phyloP scores from a whole-genome alignment of 306 rosid species.

The Quercus parvula region DNA sequence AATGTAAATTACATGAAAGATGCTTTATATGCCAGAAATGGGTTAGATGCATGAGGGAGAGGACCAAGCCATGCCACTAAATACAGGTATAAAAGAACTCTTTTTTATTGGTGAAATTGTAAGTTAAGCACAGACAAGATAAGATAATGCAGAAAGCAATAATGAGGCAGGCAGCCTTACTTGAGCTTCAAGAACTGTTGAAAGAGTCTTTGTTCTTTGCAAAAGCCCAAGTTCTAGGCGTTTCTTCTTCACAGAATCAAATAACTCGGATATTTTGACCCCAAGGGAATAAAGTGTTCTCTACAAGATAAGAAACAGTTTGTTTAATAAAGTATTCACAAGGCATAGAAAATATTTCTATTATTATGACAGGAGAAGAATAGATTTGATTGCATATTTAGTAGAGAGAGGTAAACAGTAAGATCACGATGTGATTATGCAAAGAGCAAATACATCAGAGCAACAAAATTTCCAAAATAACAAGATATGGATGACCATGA shows the following conservation, averaged over 20 bases:
- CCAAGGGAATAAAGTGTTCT: slow-evolving; percentile 56
- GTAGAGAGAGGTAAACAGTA: background rate
- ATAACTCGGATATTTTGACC: slow-evolving; percentile 50
- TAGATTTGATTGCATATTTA: background rate
- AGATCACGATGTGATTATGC: background rate
- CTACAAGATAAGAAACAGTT: slow-evolving; percentile 35
- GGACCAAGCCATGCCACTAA: background rate
- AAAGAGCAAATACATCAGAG: background rate
- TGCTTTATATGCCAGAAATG: background rate
- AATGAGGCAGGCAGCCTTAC: slow-evolving; percentile 38
- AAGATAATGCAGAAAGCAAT: background rate
- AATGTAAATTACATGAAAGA: background rate
- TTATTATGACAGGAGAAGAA: background rate
- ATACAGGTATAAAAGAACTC: background rate
- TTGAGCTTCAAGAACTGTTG: slow-evolving; percentile 68
- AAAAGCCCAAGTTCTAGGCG: slow-evolving; percentile 53
- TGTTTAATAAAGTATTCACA: background rate
- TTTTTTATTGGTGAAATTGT: background rate
- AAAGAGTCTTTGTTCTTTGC: slow-evolving; percentile 56
- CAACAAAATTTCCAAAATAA: background rate
- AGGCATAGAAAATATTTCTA: too few relatives aligned
- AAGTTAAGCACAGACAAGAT: background rate
- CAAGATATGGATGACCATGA: background rate
- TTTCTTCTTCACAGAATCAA: slow-evolving; percentile 58
- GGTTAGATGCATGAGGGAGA: background rate